Conservation (phyloP, 257 asterid species). For the Striga asiatica region DNA sequence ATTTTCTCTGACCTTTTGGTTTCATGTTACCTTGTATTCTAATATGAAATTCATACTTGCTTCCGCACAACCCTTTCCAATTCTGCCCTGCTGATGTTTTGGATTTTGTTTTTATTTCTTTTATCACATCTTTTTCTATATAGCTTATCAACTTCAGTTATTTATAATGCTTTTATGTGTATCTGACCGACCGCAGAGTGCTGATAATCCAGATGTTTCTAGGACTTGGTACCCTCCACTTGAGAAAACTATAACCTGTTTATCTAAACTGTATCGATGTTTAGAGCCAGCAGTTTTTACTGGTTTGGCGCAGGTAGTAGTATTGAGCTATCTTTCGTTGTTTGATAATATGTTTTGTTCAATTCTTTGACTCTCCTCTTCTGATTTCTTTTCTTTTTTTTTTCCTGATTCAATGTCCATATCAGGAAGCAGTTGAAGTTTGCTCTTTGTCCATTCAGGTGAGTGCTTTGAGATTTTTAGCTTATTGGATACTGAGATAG, state of each 20-base stretch:
- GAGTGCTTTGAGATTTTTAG: constrained; percentile 19
- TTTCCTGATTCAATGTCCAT: background rate
- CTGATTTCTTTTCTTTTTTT: constrained; percentile 7
- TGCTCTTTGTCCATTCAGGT: constrained; percentile 92
- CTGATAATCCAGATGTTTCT: constrained; percentile 57
- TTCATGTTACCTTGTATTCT: background rate
- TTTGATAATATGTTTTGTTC: background rate
- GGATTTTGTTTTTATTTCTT: constrained; percentile 12
- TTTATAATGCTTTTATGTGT: constrained; percentile 7
- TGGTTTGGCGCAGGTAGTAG: constrained; percentile 88
- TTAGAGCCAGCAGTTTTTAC: constrained; percentile 85
- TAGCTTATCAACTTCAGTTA: background rate
- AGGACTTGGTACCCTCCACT: constrained; percentile 93
- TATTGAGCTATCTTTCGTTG: constrained; percentile 13
- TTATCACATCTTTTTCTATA: constrained; percentile 13
- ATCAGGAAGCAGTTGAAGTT: constrained; percentile 93
- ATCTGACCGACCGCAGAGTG: constrained; percentile 40
- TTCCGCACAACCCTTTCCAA: background rate
- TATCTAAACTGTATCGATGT: constrained; percentile 82
- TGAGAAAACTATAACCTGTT: constrained; percentile 91
- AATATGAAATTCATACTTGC: background rate
- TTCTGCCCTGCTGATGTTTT: background rate
- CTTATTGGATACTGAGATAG: constrained; percentile 2
- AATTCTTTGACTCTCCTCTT: too few relatives aligned
- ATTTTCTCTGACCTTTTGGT: constrained; percentile 9